Base-by-base conservation (phyloP, 768 basidiomycete genomes). In the Lactifluus subvellereus region DNA sequence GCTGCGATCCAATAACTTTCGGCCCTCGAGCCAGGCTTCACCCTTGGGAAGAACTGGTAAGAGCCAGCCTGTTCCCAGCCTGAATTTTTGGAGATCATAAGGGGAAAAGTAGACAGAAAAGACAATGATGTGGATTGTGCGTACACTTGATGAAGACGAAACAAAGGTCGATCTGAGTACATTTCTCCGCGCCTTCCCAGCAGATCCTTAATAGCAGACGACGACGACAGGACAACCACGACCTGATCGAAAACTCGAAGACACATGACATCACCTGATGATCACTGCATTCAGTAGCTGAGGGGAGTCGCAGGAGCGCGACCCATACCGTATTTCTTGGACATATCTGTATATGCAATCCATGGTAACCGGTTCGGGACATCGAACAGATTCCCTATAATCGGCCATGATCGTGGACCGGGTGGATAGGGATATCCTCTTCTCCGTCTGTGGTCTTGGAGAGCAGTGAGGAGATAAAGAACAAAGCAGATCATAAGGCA, bases 161-260 rank as follows among this genome's bases (percentile, higher is more conserved):
- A 20, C 6, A 10, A 5, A 16, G 65, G 56, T 1, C 65, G 62
- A 22, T 64, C 65, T 18, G 65, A 57, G 48, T 63, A 66, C 9
- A 33, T 13, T 27, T 77, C 69, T 59, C 82, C 79, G 54, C 82
- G 77, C 68, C 77, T 83, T 50, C 84, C 83, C 30, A 86, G 73
- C 18, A 86, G 72, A 58, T 80, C 82, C 10, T 75, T 74, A 32
- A 79, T 74, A 6, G 76, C 78, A 59, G 77, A 74, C 61, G 74
- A 57, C 58, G 77, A 78, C 69, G 78, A 83, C 37, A 85, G 70
- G 57, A 86, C 72, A 54, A 85, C 67, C 69, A 82, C 76, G 13
- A 77, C 74, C 62, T 79, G 79, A 20, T 78, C 76, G 38, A 84
- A 68, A 18, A 82, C 58, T 49, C 70, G 70, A 53, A 77, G 57